Conservation (phyloP, 352 stramenopile genomes). For the Sclerospora graminicola region DNA sequence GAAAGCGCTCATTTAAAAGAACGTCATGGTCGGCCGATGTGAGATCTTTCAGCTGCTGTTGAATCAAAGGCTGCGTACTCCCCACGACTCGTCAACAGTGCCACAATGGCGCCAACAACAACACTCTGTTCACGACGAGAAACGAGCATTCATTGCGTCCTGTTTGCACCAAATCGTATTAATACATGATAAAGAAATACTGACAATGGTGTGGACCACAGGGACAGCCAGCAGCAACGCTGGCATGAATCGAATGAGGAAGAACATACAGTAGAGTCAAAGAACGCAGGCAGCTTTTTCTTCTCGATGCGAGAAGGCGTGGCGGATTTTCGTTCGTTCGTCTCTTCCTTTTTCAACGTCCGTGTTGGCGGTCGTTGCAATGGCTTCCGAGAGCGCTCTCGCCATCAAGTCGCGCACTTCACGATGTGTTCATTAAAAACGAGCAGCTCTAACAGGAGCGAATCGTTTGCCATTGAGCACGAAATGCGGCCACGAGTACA, state of each 20-base stretch:
- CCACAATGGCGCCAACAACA: slow-evolving; percentile 67
- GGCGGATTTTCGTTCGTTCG: slow-evolving; percentile 5
- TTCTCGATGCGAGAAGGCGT: slow-evolving; percentile 5
- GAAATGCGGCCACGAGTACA: slow-evolving; percentile 32
- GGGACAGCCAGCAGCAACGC: slow-evolving; percentile 54
- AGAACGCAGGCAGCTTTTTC: slow-evolving; percentile 50
- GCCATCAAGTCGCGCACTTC: too few relatives aligned
- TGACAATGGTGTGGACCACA: slow-evolving; percentile 49
- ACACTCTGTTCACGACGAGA: slow-evolving; percentile 74
- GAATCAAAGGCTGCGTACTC: slow-evolving; percentile 49
- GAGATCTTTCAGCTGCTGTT: slow-evolving; percentile 56
- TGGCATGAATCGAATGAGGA: slow-evolving; percentile 71
- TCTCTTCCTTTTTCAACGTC: slow-evolving; percentile 35
- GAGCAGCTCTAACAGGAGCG: too few relatives aligned
- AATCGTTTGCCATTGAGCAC: slow-evolving; percentile 24
- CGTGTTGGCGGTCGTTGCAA: too few relatives aligned
- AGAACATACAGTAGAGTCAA: slow-evolving; percentile 79
- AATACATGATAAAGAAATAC: slow-evolving; percentile 70
- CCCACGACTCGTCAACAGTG: slow-evolving; percentile 47
- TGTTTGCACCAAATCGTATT: slow-evolving; percentile 61
- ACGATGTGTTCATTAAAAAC: too few relatives aligned
- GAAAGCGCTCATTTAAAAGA: too few relatives aligned
- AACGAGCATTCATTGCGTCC: slow-evolving; percentile 75
- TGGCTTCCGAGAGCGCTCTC: too few relatives aligned
- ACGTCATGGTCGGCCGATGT: slow-evolving; percentile 41